Evolutionary conservation across 768 basidiomycete genomes (phyloP).

Genomic region (Pulveroboletus sp.): DNA sequence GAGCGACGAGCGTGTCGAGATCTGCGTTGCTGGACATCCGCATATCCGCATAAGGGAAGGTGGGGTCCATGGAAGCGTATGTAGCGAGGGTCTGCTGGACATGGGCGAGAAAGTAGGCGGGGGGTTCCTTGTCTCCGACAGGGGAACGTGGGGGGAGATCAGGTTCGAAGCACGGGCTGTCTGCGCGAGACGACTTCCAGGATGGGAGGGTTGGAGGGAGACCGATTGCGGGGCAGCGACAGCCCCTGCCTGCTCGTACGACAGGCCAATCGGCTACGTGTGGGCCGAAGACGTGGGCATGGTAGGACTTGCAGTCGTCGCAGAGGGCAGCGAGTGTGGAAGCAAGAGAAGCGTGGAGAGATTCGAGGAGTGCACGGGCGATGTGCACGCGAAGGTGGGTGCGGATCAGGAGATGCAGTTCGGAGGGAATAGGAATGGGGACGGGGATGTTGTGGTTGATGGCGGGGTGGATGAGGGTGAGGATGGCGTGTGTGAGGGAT

Average conservation of each 20-base stretch:
- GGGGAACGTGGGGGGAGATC: constrained; percentile 32
- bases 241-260: constrained; percentile 42
- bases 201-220: constrained; percentile 8
- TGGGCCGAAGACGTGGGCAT: constrained; percentile 52
- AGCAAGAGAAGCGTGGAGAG: constrained; percentile 41
- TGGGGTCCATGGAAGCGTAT: constrained; percentile 41
- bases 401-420: constrained; percentile 54
- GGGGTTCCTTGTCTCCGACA: constrained; percentile 29
- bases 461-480: constrained; percentile 48
- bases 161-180: constrained; percentile 12
- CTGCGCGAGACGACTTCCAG: constrained; percentile 2
- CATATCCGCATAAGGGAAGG: constrained; percentile 25
- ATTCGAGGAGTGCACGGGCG: constrained; percentile 39
- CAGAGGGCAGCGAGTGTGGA: constrained; percentile 36
- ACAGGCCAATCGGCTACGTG: constrained; percentile 55
- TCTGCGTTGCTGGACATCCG: constrained; percentile 18
- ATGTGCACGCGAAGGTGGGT: constrained; percentile 43
- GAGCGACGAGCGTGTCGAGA: constrained; percentile 45
- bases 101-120: constrained; percentile 32
- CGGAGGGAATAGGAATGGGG: constrained; percentile 40
- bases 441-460: constrained; percentile 32
- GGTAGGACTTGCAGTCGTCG: constrained; percentile 48
- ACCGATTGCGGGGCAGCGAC: constrained; percentile 40
- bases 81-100: constrained; percentile 45
- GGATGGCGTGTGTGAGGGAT: constrained; percentile 50